These are phyloP conservation scores for Vitis riparia DNA, from an alignment of 164 flowering plant genomes.

Conservation along the genomic window DNA sequence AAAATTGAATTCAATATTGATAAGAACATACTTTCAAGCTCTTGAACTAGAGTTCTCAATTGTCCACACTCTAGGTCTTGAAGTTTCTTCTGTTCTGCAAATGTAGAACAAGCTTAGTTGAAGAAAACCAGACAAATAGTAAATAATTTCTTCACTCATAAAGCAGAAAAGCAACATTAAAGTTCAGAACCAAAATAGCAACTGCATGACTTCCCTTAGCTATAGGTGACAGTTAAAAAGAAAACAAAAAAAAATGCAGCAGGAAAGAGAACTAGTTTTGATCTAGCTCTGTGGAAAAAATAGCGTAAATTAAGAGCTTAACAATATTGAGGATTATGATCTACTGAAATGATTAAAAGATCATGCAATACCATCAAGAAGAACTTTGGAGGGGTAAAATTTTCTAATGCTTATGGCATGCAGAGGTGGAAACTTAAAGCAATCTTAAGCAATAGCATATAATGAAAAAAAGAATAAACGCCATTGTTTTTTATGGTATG, in stretches of 20 bases:
- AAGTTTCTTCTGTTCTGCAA: slow-evolving; percentile 59
- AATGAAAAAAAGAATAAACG: neutral
- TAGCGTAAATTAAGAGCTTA: too few relatives aligned
- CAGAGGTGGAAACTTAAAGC: too few relatives aligned
- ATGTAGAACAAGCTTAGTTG: slow-evolving; percentile 9
- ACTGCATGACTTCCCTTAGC: too few relatives aligned
- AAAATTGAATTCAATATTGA: neutral
- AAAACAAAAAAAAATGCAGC: too few relatives aligned
- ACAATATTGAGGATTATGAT: too few relatives aligned
- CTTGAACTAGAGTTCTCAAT: slow-evolving; percentile 65
- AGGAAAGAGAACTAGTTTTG: too few relatives aligned
- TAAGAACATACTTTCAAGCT: slow-evolving; percentile 67
- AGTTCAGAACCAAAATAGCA: neutral
- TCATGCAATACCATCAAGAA: too few relatives aligned
- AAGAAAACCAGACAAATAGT: neutral
- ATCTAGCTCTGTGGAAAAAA: too few relatives aligned
- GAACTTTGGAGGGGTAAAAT: too few relatives aligned
- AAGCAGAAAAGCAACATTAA: neutral
- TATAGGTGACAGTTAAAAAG: too few relatives aligned
- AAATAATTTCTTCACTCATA: neutral
- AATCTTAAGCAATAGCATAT: neutral
- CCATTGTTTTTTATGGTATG: neutral
- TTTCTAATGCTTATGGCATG: too few relatives aligned
- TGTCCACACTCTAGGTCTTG: slow-evolving; percentile 59
- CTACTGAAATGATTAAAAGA: too few relatives aligned